These are phyloP conservation scores for Cyamopsis tetragonoloba DNA, from an alignment of 306 rosid species.

Conservation along the genomic window DNA sequence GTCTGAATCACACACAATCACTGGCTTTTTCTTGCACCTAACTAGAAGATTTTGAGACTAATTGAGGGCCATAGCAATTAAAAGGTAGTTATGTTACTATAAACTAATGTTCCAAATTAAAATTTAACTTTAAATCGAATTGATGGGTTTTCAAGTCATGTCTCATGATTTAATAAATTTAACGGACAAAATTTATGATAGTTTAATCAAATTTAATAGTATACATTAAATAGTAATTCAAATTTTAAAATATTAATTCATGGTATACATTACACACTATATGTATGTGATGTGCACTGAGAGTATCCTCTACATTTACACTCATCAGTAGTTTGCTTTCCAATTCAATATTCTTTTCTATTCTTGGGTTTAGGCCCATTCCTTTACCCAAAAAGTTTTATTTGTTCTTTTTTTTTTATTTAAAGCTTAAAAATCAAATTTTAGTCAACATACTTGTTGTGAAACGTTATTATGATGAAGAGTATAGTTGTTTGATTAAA, in stretches of 20 bases:
- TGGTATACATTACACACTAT: neutral
- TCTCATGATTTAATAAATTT: neutral
- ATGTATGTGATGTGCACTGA: too few species aligned
- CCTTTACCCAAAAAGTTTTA: too few species aligned
- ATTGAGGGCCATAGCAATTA: slow-evolving; percentile 16
- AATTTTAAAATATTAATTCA: neutral
- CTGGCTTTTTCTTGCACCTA: slow-evolving; percentile 7
- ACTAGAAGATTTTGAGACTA: slow-evolving; percentile 24
- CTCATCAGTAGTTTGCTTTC: too few species aligned
- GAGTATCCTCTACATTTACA: too few species aligned
- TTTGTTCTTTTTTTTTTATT: too few species aligned
- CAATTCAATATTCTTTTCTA: too few species aligned
- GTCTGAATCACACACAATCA: neutral
- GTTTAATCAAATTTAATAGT: neutral
- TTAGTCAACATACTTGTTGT: too few species aligned
- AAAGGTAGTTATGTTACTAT: neutral
- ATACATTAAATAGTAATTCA: neutral
- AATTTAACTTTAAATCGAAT: neutral
- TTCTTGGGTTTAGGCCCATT: too few species aligned
- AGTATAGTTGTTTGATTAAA: too few species aligned
- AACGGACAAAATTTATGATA: neutral
- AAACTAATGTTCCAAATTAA: neutral
- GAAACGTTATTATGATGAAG: too few species aligned
- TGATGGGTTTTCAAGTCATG: neutral
- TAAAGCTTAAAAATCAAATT: too few species aligned